Evolutionary conservation across 352 stramenopile species (phyloP), one percentile per base, ranked within the genome.

Genomic region (Phytophthora uliginosa): DNA sequence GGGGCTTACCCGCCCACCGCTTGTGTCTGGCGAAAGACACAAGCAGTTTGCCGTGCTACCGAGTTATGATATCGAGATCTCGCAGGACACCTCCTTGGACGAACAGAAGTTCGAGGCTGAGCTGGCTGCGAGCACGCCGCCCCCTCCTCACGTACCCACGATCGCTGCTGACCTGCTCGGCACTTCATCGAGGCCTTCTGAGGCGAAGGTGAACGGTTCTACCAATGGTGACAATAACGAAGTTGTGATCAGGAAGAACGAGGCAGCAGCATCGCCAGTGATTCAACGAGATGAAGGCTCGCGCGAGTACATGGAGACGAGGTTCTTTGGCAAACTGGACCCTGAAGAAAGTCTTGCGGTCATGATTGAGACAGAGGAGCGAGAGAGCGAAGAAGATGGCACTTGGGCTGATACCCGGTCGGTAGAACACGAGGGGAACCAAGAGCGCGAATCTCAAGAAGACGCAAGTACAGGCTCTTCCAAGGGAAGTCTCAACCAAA

Each of bases 91-190:
- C 1, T 54, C 26, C 18, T 33, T 79, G 2, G 76, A 66, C 7
- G 74, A 76, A 34, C 51, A 62, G 7, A 95, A 95, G 58, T 86
- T 84, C 48, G 83, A 90, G 55, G 78, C 82, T 0, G 76, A 90
- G 18, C 59, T 86, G 6, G 72, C 73, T n/a, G 82, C 74, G 6
- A 92, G 85, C 31, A 80, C 77, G 5, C 85, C 87, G 1, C 84
- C 87, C 8, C 73, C 78, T 26, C 84, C 87, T 10, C 81, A 87
- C 17, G 62, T 93, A 2, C 82, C 82, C 0, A 75, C 63, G 0
- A 83, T 92, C 28, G 52, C 82, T n/a, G 62, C 76, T 2, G 79
- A 84, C 33, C 15, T 85, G 4, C 57, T 76, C 12, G 69, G 73
- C 0, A n/a, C 65, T n/a, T 70, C 59, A 42, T 33, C 22, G 12